Evolutionary conservation across 2,329 filamentous ascomycete genomes (phyloP).

Genomic region (Fusarium sacchari): DNA sequence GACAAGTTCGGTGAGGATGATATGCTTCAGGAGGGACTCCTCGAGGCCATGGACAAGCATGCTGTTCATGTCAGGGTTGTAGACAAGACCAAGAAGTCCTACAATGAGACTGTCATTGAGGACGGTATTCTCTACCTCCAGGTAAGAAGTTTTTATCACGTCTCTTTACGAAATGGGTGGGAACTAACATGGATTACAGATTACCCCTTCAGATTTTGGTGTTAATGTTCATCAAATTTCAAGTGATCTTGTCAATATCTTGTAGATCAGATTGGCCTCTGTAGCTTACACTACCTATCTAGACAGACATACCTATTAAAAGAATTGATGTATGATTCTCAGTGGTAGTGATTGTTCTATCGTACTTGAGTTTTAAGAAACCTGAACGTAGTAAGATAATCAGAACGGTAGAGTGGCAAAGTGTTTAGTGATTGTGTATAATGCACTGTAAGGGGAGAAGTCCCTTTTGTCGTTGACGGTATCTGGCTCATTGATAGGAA

Average conservation of each 20-base stretch:
- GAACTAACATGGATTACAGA: slow-evolving; percentile 40
- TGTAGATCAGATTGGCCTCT: slow-evolving; percentile 35
- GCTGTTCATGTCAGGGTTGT: slow-evolving; percentile 59
- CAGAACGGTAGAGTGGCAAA: neutral
- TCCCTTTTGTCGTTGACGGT: neutral
- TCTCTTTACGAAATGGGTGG: neutral
- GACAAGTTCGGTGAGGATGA: slow-evolving; percentile 61
- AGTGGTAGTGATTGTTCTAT: neutral
- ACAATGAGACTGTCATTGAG: slow-evolving; percentile 60
- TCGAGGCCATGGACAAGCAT: slow-evolving; percentile 56
- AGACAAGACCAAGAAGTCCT: slow-evolving; percentile 53
- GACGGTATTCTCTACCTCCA: slow-evolving; percentile 62
- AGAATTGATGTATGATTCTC: neutral
- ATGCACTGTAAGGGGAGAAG: neutral
- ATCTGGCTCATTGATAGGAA: too few relatives aligned
- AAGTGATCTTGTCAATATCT: slow-evolving; percentile 49
- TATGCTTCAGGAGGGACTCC: slow-evolving; percentile 59
- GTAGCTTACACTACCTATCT: too few relatives aligned
- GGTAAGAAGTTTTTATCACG: slow-evolving; percentile 44
- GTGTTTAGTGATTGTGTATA: neutral
- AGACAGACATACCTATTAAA: neutral
- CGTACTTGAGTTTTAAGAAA: neutral
- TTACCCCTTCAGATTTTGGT: slow-evolving; percentile 49
- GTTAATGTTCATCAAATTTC: slow-evolving; percentile 50
- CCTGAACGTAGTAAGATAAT: neutral